phyloP scores from a whole-genome alignment of 2,329 filamentous ascomycete species.

The Ustulina deusta region DNA sequence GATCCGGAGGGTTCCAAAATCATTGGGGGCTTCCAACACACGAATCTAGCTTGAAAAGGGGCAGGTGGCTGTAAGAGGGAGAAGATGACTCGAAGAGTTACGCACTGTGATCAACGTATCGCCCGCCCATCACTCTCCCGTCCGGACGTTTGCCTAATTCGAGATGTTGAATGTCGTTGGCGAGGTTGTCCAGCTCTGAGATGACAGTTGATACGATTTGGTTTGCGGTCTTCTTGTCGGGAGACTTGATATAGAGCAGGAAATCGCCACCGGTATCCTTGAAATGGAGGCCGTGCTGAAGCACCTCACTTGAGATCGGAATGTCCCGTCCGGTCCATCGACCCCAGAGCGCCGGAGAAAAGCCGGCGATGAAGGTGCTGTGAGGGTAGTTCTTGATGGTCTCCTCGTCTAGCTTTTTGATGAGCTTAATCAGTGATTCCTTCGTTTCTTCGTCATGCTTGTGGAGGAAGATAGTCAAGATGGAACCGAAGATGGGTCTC shows the following conservation, averaged over 20 bases:
- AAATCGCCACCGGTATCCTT: conserved; percentile 34
- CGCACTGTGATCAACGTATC: conserved; percentile 36
- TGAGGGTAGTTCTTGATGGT: conserved; percentile 21
- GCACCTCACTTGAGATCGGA: conserved; percentile 27
- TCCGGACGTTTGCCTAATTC: conserved; percentile 33
- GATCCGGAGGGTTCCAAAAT: too few species aligned
- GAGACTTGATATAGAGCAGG: conserved; percentile 34
- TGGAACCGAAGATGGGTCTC: conserved; percentile 32
- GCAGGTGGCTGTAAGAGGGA: too few species aligned
- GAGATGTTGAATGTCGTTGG: conserved; percentile 14
- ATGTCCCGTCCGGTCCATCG: conserved; percentile 26
- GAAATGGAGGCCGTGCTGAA: conserved; percentile 31
- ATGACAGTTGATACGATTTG: conserved; percentile 25
- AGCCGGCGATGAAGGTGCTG: conserved; percentile 33
- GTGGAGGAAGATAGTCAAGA: conserved; percentile 35
- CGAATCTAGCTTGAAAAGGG: too few species aligned
- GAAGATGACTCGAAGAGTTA: too few species aligned
- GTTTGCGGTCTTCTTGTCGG: background rate
- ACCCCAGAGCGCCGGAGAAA: conserved; percentile 32
- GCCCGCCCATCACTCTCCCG: conserved; percentile 35
- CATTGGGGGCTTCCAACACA: too few species aligned
- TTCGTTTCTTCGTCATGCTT: conserved; percentile 17
- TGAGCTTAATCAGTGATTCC: conserved; percentile 18
- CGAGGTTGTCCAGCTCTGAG: conserved; percentile 14
- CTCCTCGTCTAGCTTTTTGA: conserved; percentile 29